Base-by-base conservation (phyloP, 768 basidiomycete species). In the Zangia roseola region DNA sequence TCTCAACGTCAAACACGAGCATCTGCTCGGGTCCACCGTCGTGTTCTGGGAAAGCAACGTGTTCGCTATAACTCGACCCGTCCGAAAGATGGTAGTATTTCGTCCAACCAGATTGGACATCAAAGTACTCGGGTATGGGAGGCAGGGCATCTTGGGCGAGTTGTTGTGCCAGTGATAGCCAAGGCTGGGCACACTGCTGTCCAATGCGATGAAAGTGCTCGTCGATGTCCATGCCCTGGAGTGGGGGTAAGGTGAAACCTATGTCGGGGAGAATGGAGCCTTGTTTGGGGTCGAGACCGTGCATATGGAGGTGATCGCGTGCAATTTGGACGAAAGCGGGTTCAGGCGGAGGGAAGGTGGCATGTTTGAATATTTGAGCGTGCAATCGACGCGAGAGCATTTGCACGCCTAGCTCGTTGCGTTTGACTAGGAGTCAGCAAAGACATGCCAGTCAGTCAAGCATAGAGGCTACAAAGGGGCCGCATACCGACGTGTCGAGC, bases 1-100 rank as follows among this genome's bases (percentile, higher is more conserved):
- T 93, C 70, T 99, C 94, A 46, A 98, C 90, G 64, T 99, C 97
- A 59, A 98, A 97, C 10, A 82, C 79, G 54, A 98, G 79, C 76
- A 88, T 76, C 36, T 83, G 71, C 62, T 92, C 91, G 1, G 80
- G 70, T 51, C 77, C 74, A 3, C 82, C 83, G 34, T 82, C 72
- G 44, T 85, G 82, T 45, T 75, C 75, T 0, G 87, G 88, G 58
- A 72, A 83, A 3, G 80, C 72, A 45, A 94, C 86, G 10, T 80
- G 78, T 60, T 91, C 86, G 60, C 75, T 78, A 67, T 83, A 87
- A 59, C 85, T 82, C 19, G 84, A 83, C 2, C 94, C 94, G 59
- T 95, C 91, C 2, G 77, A 53, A 41, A 71, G 74, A 61, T 80
- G 71, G 52, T 82, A 62, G 61, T 97, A 97, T 59, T 86, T 86